A percentile compares a stretch with the other conserved stretches of the same genome.
Conservation (phyloP, 192 early-diverging fungal genomes). For the Rhizophagus clarus region DNA sequence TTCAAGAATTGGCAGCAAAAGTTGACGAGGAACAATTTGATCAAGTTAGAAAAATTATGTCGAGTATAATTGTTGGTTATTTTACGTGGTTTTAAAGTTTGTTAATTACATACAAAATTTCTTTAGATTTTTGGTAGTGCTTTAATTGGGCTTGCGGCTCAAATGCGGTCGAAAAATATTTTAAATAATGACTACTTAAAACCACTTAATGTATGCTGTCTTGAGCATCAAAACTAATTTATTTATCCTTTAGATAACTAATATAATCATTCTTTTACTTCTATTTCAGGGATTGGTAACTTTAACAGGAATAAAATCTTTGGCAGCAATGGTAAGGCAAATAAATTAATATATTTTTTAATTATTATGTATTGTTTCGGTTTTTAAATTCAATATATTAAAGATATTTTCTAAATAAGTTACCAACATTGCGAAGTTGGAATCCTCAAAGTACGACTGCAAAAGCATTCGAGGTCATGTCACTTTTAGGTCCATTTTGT, state of each 20-base stretch:
- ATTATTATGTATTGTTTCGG: not conserved
- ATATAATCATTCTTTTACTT: slow-evolving; percentile 27
- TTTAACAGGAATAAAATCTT: slow-evolving; percentile 56
- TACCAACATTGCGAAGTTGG: slow-evolving; percentile 49
- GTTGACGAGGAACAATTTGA: slow-evolving; percentile 70
- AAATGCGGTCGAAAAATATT: slow-evolving; percentile 50
- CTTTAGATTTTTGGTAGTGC: slow-evolving; percentile 58
- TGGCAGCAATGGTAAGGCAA: slow-evolving; percentile 50
- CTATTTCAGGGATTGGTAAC: slow-evolving; percentile 47
- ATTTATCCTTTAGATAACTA: not conserved
- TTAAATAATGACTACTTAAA: slow-evolving; percentile 46
- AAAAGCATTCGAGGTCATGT: slow-evolving; percentile 57
- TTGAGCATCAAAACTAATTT: not conserved
- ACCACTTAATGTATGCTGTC: slow-evolving; percentile 46
- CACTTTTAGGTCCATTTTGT: slow-evolving; percentile 80
- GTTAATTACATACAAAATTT: not conserved
- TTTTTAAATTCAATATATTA: not conserved
- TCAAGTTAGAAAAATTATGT: slow-evolving; percentile 41
- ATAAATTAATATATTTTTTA: not conserved
- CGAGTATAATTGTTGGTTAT: not conserved
- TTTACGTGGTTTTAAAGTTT: not conserved
- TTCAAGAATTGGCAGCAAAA: slow-evolving; percentile 57
- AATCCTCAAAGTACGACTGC: slow-evolving; percentile 58
- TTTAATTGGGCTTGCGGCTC: slow-evolving; percentile 49
- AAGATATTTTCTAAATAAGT: slow-evolving; percentile 2